These are phyloP conservation scores for Sphagnum contortum DNA, from an alignment of 225 moss, liverwort and hornwort genomes.

Conservation along the genomic window DNA sequence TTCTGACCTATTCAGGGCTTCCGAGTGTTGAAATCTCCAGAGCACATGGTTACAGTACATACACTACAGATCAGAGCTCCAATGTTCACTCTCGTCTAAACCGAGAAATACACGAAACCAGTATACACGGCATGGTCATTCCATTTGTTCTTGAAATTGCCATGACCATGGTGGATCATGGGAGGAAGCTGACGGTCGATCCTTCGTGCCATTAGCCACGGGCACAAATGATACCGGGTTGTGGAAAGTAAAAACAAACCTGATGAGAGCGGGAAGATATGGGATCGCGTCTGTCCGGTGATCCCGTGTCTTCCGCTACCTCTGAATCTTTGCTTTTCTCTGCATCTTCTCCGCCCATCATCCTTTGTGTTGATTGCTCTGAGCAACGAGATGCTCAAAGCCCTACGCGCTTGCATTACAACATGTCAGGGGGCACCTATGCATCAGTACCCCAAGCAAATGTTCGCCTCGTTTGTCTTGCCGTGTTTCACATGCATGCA, in stretches of 20 bases:
- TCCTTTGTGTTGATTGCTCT: no score
- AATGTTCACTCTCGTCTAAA: no score
- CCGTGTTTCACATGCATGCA: no score
- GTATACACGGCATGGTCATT: neutral
- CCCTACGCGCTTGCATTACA: no score
- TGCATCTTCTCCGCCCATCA: conserved; percentile 26
- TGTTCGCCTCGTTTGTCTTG: no score
- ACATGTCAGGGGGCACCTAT: no score
- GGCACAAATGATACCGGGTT: neutral
- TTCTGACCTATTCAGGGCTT: no score
- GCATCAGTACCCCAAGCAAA: no score
- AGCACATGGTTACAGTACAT: neutral
- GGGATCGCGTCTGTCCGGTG: conserved; percentile 65
- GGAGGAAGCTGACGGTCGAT: neutral
- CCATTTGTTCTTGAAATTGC: neutral
- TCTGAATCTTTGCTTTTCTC: conserved; percentile 36
- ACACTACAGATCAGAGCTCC: neutral
- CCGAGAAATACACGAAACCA: no score
- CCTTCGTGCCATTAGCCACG: no score
- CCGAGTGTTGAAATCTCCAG: no score
- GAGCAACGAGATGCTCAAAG: no score
- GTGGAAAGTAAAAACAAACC: conserved; percentile 25
- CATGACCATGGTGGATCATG: neutral
- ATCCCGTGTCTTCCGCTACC: conserved; percentile 49
- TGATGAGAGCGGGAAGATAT: conserved; percentile 62